Evolutionary conservation across 73 alveolate genomes (phyloP), one percentile per base, ranked within the genome.

Genomic region (Paraurostyla sp.): DNA sequence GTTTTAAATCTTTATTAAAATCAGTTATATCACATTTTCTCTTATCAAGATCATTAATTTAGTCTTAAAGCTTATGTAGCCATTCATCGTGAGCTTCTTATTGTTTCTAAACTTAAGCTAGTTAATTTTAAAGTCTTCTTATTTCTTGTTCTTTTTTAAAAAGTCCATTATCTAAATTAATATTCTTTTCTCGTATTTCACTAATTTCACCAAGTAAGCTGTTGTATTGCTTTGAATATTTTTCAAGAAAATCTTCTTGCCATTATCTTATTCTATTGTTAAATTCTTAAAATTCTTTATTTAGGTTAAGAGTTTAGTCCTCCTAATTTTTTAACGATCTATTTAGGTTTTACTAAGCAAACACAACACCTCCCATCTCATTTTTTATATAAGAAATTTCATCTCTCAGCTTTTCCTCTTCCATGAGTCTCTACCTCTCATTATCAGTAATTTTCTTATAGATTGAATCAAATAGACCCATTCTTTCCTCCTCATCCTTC

Each of bases 231-330:
- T 58, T 81, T 0, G 80, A 40, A 50, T 56, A 81, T 52, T 58
- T 57, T 15, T 81, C 82, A 1, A 81, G n/a, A 42, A 81, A 81
- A 22, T 81, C 83, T 27, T 81, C 91, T 58, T 81, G 82, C 91
- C 91, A 81, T 30, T 57, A 6, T 38, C 65, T 54, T 0, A 81
- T 56, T 6, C 82, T 29, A 20, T 41, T 41, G 52, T 57, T 81
- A 23, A 57, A 81, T 16, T 81, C 71, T 32, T 81, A 18, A 40
- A 81, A 59, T 23, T 81, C 82, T 38, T 52, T 81, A 38, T 59
- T 81, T 7, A 81, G 36, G 7, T 58, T 40, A 1, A 65, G 38
- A 13, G 76, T 76, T 51, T 49, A 46, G 6, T 76, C 76, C 78
- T 76, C 88, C 48, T 76, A 41, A 41, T 51, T 51, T 41, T 51